These are phyloP conservation scores for Boletus holoroseus DNA, from an alignment of 1,284 basidiomycete genomes.

Conservation along the genomic window DNA sequence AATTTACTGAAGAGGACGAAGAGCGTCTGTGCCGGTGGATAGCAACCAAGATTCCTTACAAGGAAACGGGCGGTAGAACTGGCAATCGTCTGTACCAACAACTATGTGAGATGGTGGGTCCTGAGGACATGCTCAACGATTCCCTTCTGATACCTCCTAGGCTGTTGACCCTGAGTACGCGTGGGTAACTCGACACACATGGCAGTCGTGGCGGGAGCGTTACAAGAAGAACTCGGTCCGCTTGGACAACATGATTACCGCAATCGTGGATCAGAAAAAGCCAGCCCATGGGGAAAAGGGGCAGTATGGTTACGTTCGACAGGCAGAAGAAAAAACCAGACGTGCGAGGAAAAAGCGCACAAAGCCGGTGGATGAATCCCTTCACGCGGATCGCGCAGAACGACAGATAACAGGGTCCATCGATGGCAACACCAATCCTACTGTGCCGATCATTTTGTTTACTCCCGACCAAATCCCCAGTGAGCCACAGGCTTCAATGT, in stretches of 20 bases:
- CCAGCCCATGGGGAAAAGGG: constrained; percentile 64
- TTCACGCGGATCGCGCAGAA: constrained; percentile 19
- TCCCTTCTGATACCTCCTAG: constrained; percentile 26
- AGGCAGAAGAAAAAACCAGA: constrained; percentile 59
- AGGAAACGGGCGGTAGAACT: constrained; percentile 69
- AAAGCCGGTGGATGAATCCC: constrained; percentile 31
- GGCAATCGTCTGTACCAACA: constrained; percentile 74
- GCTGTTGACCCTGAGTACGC: constrained; percentile 59
- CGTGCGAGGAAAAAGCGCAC: constrained; percentile 47
- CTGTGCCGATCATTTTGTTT: constrained; percentile 27
- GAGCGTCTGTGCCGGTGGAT: constrained; percentile 68
- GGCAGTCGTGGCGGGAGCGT: constrained; percentile 81
- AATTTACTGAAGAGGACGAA: constrained; percentile 70
- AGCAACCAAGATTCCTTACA: constrained; percentile 72
- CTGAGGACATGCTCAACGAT: neutral
- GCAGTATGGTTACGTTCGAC: constrained; percentile 71
- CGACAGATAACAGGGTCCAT: constrained; percentile 26
- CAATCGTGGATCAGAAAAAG: constrained; percentile 62
- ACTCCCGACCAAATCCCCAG: constrained; percentile 20
- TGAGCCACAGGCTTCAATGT: constrained; percentile 16
- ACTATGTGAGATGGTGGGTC: constrained; percentile 45
- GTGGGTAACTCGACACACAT: constrained; percentile 78
- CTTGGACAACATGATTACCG: constrained; percentile 56
- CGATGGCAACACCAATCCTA: constrained; percentile 15
- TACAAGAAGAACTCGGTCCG: constrained; percentile 74